Evolutionary conservation across 352 stramenopile genomes (phyloP).

Genomic region (Aphanomyces astaci): DNA sequence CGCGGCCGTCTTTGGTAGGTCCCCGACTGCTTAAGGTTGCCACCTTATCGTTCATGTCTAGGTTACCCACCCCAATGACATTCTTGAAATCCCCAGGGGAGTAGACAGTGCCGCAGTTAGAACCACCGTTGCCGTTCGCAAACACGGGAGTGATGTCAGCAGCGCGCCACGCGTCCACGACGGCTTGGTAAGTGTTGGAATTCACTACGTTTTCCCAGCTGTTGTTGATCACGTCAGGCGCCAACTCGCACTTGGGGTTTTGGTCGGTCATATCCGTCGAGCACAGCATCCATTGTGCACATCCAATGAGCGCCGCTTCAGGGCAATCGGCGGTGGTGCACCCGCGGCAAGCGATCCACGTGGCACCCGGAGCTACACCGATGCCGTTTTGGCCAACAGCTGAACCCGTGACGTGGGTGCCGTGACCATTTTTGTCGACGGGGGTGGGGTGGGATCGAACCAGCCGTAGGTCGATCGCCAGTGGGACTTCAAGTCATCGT

Average conservation of each 20-base stretch:
- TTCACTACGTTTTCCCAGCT: constrained; percentile 39
- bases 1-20: constrained; percentile 28
- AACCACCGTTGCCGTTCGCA: constrained; percentile 26
- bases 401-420: constrained; percentile 39
- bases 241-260: constrained; percentile 39
- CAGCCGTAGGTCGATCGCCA: constrained; percentile 35
- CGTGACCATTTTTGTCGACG: constrained; percentile 40
- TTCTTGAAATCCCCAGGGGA: too few species aligned
- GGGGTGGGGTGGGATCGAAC: constrained; percentile 35
- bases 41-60: too few species aligned
- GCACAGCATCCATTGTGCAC: too few species aligned
- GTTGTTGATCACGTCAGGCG: constrained; percentile 48
- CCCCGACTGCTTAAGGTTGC: constrained; percentile 39
- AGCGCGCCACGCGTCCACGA: constrained; percentile 36
- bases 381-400: constrained; percentile 33
- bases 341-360: too few species aligned
- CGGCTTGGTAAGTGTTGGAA: constrained; percentile 31
- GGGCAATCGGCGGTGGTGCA: too few species aligned
- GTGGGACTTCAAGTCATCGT: constrained; percentile 30
- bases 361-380: too few species aligned
- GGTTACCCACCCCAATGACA: too few species aligned
- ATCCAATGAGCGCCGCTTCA: too few species aligned
- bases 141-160: constrained; percentile 51
- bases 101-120: constrained; percentile 28
- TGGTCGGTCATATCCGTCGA: constrained; percentile 41